Conservation (phyloP, 208 protist genomes). For the Naegleria gruberi region DNA sequence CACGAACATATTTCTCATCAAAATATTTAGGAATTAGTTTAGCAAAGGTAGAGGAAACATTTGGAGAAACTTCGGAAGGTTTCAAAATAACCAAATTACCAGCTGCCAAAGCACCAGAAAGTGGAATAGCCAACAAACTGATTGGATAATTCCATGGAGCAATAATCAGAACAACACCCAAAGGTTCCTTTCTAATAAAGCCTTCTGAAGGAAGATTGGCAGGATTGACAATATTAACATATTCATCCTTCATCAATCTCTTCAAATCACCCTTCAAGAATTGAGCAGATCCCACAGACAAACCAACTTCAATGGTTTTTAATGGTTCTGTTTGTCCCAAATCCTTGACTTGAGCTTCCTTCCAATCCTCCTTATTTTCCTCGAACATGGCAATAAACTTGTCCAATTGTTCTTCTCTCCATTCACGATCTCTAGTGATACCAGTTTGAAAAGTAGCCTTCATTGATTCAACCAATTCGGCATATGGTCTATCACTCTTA, state of each 20-base stretch:
- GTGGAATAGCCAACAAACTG: conserved; percentile 51
- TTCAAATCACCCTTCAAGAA: conserved; percentile 43
- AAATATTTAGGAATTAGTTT: conserved; percentile 61
- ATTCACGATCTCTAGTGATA: background rate
- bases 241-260: conserved; percentile 38
- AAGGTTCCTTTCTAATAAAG: conserved; percentile 51
- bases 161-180: conserved; percentile 76
- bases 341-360: conserved; percentile 46
- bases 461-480: background rate
- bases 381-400: conserved; percentile 50
- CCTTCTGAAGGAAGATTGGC: conserved; percentile 33
- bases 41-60: conserved; percentile 45
- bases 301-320: conserved; percentile 37
- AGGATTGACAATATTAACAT: conserved; percentile 31
- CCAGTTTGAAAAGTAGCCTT: background rate
- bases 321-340: conserved; percentile 34
- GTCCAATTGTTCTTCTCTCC: conserved; percentile 37
- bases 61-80: conserved; percentile 57
- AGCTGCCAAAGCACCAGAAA: conserved; percentile 67
- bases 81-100: conserved; percentile 80
- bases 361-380: conserved; percentile 52
- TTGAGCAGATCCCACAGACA: conserved; percentile 33
- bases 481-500: too few species aligned
- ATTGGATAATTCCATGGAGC: conserved; percentile 82
- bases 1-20: conserved; percentile 39